Conservation (phyloP, 257 asterid species). For the Forsythia viridissima region DNA sequence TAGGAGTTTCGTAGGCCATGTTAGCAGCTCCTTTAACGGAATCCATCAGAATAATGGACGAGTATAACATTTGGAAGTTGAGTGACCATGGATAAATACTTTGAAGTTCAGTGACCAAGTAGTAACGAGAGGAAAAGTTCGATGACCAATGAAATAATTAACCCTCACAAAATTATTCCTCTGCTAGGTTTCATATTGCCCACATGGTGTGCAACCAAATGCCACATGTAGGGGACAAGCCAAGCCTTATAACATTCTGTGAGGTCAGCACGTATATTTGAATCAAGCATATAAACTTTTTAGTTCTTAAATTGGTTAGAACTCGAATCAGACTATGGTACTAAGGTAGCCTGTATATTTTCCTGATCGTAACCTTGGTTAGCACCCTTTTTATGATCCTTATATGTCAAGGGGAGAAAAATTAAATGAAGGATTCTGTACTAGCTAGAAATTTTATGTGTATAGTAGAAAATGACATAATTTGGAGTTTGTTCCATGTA, state of each 20-base stretch:
- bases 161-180: conserved; percentile 6
- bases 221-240: conserved; percentile 98
- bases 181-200: conserved; percentile 89
- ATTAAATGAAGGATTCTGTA: too few relatives aligned
- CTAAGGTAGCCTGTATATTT: neutral
- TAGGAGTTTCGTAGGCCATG: too few relatives aligned
- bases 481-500: neutral
- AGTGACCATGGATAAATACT: too few relatives aligned
- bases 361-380: neutral
- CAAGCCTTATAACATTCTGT: conserved; percentile 95
- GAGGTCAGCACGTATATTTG: conserved; percentile 51
- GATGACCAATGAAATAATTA: too few relatives aligned
- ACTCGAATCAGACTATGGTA: neutral
- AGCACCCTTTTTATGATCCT: neutral
- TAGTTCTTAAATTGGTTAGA: neutral
- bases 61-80: too few relatives aligned
- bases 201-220: conserved; percentile 99
- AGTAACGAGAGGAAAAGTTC: too few relatives aligned
- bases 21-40: too few relatives aligned
- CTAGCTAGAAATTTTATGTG: too few relatives aligned
- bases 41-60: too few relatives aligned
- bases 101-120: too few relatives aligned
- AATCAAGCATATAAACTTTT: neutral
- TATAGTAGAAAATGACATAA: too few relatives aligned
- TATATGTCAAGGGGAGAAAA: too few relatives aligned